These are phyloP conservation scores for Yamadazyma paraphyllophila DNA, from an alignment of 805 yeast genomes.

Conservation along the genomic window DNA sequence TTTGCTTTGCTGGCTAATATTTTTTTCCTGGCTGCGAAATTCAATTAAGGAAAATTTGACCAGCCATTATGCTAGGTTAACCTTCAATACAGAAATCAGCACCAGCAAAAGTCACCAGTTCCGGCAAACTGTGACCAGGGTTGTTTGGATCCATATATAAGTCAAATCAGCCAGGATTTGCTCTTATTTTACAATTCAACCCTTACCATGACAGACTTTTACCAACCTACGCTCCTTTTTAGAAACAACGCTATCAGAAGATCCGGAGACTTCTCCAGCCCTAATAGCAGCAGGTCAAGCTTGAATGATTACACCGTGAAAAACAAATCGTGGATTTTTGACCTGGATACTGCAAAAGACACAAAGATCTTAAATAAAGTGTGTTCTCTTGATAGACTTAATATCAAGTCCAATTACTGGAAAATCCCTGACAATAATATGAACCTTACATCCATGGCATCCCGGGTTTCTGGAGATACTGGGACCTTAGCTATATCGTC, in stretches of 20 bases:
- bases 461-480: slow-evolving; percentile 13
- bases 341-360: slow-evolving; percentile 23
- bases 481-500: slow-evolving; percentile 54
- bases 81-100: slow-evolving; percentile 1
- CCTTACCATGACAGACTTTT: slow-evolving; percentile 26
- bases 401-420: slow-evolving; percentile 46
- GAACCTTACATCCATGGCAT: slow-evolving; percentile 46
- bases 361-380: slow-evolving; percentile 40
- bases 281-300: slow-evolving; percentile 17
- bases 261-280: slow-evolving; percentile 9
- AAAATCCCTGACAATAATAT: slow-evolving; percentile 42
- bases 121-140: background rate
- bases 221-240: slow-evolving; percentile 43
- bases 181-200: too few species aligned
- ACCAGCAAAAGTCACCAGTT: slow-evolving; percentile 6
- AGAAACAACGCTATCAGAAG: slow-evolving; percentile 41
- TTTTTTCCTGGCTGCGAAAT: slow-evolving; percentile 6
- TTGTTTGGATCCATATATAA: background rate
- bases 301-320: slow-evolving; percentile 1
- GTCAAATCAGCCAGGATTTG: background rate
- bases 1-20: slow-evolving; percentile 7
- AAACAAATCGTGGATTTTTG: slow-evolving; percentile 29
- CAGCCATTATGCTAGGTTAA: slow-evolving; percentile 5
- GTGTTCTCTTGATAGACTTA: slow-evolving; percentile 38
- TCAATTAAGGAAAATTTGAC: background rate